Percentiles rank a stretch among this genome's conserved stretches.
These are phyloP conservation scores for Calocybe gambosa DNA, from an alignment of 1,284 basidiomycete genomes.

Conservation along the genomic window DNA sequence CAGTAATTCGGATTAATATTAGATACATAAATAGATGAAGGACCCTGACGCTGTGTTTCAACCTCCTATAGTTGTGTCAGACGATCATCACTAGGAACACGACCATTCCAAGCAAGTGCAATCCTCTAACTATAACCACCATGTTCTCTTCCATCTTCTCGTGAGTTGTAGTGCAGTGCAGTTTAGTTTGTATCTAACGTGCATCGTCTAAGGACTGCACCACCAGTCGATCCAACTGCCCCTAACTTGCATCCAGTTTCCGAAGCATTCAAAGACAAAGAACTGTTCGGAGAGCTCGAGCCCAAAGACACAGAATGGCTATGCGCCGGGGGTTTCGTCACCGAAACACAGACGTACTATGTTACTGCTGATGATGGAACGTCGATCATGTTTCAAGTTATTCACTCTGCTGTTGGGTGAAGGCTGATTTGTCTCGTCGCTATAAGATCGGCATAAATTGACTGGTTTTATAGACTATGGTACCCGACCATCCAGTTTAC, in stretches of 20 bases:
- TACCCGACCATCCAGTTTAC: slow-evolving; percentile 95
- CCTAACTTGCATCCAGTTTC: slow-evolving; percentile 80
- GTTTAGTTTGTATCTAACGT: slow-evolving; percentile 17
- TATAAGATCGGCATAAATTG: slow-evolving; percentile 4
- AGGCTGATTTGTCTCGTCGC: slow-evolving; percentile 27
- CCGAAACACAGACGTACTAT: slow-evolving; percentile 94
- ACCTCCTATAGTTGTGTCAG: not conserved
- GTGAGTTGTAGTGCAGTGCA: slow-evolving; percentile 39
- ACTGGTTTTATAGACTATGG: slow-evolving; percentile 57
- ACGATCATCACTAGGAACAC: not conserved
- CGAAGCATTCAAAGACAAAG: slow-evolving; percentile 41
- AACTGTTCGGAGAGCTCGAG: slow-evolving; percentile 68
- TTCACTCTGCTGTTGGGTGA: slow-evolving; percentile 93
- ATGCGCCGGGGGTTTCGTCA: slow-evolving; percentile 79
- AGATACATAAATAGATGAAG: not conserved
- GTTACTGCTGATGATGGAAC: slow-evolving; percentile 79
- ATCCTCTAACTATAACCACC: slow-evolving; percentile 21
- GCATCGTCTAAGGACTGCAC: slow-evolving; percentile 36
- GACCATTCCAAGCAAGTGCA: not conserved
- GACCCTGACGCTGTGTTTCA: not conserved
- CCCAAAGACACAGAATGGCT: slow-evolving; percentile 78
- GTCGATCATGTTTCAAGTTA: slow-evolving; percentile 85
- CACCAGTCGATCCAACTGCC: slow-evolving; percentile 55
- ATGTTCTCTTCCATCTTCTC: slow-evolving; percentile 73
- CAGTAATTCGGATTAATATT: slow-evolving; percentile 8